Conservation (phyloP, 129 eudicot genomes). For the sunflower (Helianthus annuus) region DNA sequence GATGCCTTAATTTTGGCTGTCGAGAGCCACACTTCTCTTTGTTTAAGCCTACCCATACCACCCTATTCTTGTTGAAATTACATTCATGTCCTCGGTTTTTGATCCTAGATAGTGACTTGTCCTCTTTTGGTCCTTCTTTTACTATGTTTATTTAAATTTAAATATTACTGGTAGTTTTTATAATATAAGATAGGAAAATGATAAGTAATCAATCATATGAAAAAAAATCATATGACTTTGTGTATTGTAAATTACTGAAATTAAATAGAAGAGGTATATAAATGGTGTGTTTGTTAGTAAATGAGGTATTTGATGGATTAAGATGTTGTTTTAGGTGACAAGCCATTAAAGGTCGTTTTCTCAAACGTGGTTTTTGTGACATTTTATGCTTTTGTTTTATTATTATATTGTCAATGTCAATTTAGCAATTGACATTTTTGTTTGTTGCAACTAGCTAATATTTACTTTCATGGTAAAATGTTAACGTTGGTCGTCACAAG, state of each 20-base stretch:
- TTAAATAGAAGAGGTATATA: not conserved
- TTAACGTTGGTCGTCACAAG: too few species aligned
- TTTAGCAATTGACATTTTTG: not conserved
- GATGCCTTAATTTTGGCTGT: conserved; percentile 15
- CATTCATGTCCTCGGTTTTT: conserved; percentile 28
- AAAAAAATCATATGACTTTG: not conserved
- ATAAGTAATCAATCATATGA: too few species aligned
- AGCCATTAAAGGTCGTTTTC: not conserved
- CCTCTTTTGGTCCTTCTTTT: conserved; percentile 5
- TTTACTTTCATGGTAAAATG: too few species aligned
- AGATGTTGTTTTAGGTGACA: not conserved
- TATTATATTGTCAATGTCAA: not conserved
- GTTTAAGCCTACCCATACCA: conserved; percentile 19
- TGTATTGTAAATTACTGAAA: not conserved
- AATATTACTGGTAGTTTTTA: too few species aligned
- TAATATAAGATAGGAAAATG: too few species aligned
- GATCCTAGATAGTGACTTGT: conserved; percentile 2
- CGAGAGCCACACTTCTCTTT: conserved; percentile 21
- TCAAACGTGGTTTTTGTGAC: not conserved
- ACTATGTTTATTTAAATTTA: not conserved
- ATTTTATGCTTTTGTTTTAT: not conserved
- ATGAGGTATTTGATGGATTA: not conserved
- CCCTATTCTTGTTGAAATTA: conserved; percentile 21
- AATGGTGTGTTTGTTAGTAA: not conserved
- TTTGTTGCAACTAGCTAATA: not conserved